Evolutionary conservation across 2,329 filamentous ascomycete genomes (phyloP), one percentile per base, ranked within the genome.

Genomic region (Ophiostoma sp.): DNA sequence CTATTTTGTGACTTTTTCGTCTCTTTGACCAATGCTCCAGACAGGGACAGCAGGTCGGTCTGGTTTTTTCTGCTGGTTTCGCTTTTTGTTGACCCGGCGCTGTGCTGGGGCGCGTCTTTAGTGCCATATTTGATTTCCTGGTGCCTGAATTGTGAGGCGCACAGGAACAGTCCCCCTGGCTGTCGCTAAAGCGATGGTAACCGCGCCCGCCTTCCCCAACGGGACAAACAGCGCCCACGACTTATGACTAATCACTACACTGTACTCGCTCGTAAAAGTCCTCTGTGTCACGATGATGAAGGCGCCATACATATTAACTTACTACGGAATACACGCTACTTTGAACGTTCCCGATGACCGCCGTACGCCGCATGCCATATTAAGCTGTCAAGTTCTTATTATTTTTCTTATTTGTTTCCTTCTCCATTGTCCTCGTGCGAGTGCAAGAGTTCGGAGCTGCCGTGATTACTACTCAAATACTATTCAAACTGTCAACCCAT

Each of bases 1-100:
- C 72, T 73, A 48, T 59, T 71, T 72, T 73, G 36, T 66, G 61
- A 42, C 61, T 69, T 68, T 45, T 64, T 64, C n/a, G 59, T 36
- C 59, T 63, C 17, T 22, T 33, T 70, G 28, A 12, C 66, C 33
- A 25, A 57, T 48, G 66, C 61, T 64, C 19, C 25, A 4, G 33
- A 8, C n/a, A n/a, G n/a, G 45, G 33, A 15, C 42, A 17, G 17
- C 57, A 52, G 28, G 7, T 48, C 50, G 57, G 59, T 57, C 50
- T 71, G 69, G 59, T 31, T 55, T 50, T 57, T 63, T 36, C 42
- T 45, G 61, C 42, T 59, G 42, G 55, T 33, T 64, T 73, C 72
- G 68, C 72, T 66, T 73, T 73, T 73, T 70, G 72, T 70, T 73
- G 72, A 73, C 72, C 72, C 72, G 72, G 66, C 31, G 57, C 55